A percentile compares a stretch with the other conserved stretches of the same genome.
Evolutionary conservation across 192 early-diverging fungal genomes (phyloP).

Genomic region (Coemansia sp.): DNA sequence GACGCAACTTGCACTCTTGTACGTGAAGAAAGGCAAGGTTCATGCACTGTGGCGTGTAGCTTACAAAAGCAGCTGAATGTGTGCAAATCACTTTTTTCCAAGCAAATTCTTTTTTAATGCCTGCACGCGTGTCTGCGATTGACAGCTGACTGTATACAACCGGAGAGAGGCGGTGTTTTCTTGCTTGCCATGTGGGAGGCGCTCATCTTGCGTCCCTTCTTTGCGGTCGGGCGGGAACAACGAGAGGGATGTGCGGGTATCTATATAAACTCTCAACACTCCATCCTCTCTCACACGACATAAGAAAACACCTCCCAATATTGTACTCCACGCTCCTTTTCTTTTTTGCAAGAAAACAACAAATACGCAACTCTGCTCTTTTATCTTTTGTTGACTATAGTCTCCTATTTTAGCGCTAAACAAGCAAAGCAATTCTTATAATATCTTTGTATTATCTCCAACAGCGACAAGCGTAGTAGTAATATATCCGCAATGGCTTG

Average conservation of each 20-base stretch:
- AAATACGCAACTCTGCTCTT: background rate
- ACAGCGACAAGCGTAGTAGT: background rate
- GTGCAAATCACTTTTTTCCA: background rate
- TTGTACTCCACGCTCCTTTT: background rate
- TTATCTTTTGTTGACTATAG: background rate
- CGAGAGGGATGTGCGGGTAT: background rate
- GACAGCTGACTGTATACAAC: background rate
- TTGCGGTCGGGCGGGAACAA: background rate
- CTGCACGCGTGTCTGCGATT: background rate
- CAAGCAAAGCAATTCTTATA: background rate
- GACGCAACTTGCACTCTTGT: background rate
- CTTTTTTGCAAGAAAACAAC: background rate
- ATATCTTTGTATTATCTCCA: background rate
- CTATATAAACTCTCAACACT: background rate
- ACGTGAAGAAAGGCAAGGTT: background rate
- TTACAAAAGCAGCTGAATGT: background rate
- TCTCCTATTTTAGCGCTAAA: background rate
- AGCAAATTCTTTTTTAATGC: background rate
- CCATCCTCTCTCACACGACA: background rate
- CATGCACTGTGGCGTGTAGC: background rate
- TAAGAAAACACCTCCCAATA: background rate
- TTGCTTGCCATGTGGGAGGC: background rate
- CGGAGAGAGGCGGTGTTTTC: background rate
- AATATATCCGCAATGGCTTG: constrained; percentile 26
- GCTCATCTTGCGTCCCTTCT: background rate